Conservation (phyloP, 352 stramenopile genomes). For the Phytophthora cactorum region DNA sequence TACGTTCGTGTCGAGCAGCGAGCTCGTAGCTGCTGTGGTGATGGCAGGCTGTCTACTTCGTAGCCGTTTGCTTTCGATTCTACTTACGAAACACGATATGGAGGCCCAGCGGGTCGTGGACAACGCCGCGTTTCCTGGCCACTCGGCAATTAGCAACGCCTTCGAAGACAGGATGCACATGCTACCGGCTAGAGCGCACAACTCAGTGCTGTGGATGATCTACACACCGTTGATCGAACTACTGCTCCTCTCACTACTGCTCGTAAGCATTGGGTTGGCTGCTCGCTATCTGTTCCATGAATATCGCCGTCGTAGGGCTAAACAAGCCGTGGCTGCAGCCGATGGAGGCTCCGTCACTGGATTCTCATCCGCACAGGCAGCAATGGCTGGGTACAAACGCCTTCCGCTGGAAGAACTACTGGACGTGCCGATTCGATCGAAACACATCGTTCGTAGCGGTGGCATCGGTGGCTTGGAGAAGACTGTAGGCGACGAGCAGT, state of each 20-base stretch:
- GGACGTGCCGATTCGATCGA: slow-evolving; percentile 52
- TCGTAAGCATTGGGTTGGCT: slow-evolving; percentile 16
- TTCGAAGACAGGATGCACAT: slow-evolving; percentile 36
- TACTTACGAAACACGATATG: slow-evolving; percentile 37
- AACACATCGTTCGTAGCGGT: slow-evolving; percentile 44
- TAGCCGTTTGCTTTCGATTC: slow-evolving; percentile 31
- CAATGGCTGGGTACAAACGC: slow-evolving; percentile 43
- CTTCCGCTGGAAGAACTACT: slow-evolving; percentile 58
- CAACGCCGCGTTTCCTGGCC: slow-evolving; percentile 27
- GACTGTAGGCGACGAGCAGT: slow-evolving; percentile 35
- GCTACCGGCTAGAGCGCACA: slow-evolving; percentile 28
- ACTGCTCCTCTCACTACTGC: slow-evolving; percentile 29
- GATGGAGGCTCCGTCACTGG: slow-evolving; percentile 9
- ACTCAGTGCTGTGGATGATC: slow-evolving; percentile 43
- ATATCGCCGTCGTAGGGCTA: slow-evolving; percentile 6
- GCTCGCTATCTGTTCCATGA: slow-evolving; percentile 27
- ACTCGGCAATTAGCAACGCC: slow-evolving; percentile 41
- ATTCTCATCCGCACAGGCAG: slow-evolving; percentile 22
- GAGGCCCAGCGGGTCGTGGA: slow-evolving; percentile 42
- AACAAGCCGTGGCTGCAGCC: slow-evolving; percentile 1
- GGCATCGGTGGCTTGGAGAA: slow-evolving; percentile 22
- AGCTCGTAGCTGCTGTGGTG: slow-evolving; percentile 38
- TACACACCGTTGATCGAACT: slow-evolving; percentile 39
- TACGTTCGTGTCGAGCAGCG: slow-evolving; percentile 44
- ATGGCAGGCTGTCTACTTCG: slow-evolving; percentile 20